Evolutionary conservation across 176 grass and related monocot genomes (phyloP), one percentile per base, ranked within the genome.

Genomic region (Oryza brachyantha): DNA sequence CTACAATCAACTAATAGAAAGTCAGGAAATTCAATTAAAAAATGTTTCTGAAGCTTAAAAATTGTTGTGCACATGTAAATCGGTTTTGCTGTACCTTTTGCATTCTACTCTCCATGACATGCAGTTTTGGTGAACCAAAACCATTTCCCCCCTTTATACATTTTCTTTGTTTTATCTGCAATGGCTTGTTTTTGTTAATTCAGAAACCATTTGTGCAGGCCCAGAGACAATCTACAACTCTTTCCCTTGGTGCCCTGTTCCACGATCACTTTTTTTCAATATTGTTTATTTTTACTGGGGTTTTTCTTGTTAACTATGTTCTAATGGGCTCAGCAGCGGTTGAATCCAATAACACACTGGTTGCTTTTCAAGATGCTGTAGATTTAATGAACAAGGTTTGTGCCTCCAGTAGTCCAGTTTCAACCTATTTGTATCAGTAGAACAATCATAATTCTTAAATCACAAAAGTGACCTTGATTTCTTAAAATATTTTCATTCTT

Each of bases 251-350:
- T 68, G 73, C 84, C 39, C 76, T 94, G 25, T 91, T 94, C 87
- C 87, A 94, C 55, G 94, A 94, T 69, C 94, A 97, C 70, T 80
- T 97, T 66, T 94, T 84, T 36, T 88, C 84, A 73, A 86, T 94
- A 66, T 59, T 97, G 73, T 92, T 94, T 63, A 79, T 84, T 79
- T 97, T 92, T 78, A 88, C 94, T 77, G 91, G 88, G 22, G 68
- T 97, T 77, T 97, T 93, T 86, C 72, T 94, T 68, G 94, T 94
- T 71, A 90, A 94, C 60, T 92, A 92, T 77, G 77, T 90, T 46
- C 82, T 97, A 5, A 38, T 97, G 76, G 93, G 80, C 76, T 92
- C 89, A n/a, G 91, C 87, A 39, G 94, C 80, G 57, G 71, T 75
- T 64, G 91, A 94, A 75, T 86, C 89, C 12, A 86, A 70, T 64